Percentiles rank a stretch among this genome's conserved stretches.
These are phyloP conservation scores for Aspergillus sp. DNA, from an alignment of 2,329 filamentous ascomycete genomes.

Conservation along the genomic window DNA sequence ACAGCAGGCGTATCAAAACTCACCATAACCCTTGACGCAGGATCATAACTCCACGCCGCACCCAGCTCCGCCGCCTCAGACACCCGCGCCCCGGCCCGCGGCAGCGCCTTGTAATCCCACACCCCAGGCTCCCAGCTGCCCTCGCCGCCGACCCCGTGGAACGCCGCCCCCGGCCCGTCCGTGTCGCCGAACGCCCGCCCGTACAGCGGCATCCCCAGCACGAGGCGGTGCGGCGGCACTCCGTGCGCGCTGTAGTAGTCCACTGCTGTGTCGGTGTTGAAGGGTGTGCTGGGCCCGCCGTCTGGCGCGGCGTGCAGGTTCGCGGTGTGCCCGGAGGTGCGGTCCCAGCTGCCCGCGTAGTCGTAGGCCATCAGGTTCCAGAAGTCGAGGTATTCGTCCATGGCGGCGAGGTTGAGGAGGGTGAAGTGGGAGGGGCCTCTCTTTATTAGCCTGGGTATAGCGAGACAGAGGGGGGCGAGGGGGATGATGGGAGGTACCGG, in stretches of 20 bases:
- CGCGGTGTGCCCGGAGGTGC: conserved; percentile 70
- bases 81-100: conserved; percentile 64
- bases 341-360: conserved; percentile 79
- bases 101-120: conserved; percentile 85
- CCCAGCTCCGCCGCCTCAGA: conserved; percentile 58
- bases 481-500: conserved; percentile 30
- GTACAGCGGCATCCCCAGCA: conserved; percentile 90
- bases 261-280: conserved; percentile 71
- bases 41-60: conserved; percentile 73
- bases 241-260: conserved; percentile 66
- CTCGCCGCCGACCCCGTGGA: conserved; percentile 70
- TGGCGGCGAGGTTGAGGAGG: conserved; percentile 41
- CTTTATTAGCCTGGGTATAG: neutral
- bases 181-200: conserved; percentile 82
- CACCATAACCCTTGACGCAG: conserved; percentile 60
- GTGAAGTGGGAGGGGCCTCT: conserved; percentile 46
- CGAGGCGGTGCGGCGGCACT: conserved; percentile 69
- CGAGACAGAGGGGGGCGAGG: neutral
- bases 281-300: conserved; percentile 69
- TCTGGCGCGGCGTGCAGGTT: conserved; percentile 66
- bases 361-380: conserved; percentile 78
- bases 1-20: conserved; percentile 73
- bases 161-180: conserved; percentile 68
- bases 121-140: conserved; percentile 84
- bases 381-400: conserved; percentile 51